Base-by-base conservation (phyloP, 2,329 filamentous ascomycete species). In the Scedosporium dehoogii region DNA sequence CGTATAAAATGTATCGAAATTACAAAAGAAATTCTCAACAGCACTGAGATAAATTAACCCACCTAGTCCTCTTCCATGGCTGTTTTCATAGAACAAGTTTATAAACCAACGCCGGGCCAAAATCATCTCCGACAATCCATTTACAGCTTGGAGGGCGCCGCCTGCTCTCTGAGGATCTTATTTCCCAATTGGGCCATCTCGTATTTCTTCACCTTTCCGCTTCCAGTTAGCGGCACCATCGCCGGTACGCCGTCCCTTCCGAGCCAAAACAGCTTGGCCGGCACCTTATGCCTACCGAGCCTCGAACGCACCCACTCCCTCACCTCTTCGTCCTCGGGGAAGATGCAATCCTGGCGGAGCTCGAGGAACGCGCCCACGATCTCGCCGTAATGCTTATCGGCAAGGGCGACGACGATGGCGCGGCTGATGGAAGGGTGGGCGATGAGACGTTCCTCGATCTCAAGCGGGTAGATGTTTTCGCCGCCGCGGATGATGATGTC, bases 401-500 rank as follows among this genome's bases (percentile, higher is more conserved):
- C 84, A 29, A 91, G 77, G 1, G 87, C 88, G 44, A 90, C 84
- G 1, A 91, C 88, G 58, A 89, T 81, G 14, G 88, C 88, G n/a
- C 83, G 77, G 1, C 78, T 72, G 29, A 91, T 79, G 1, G 79
- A 75, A 0, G 85, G 79, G 71, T 91, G 88, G 1, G 80, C 78
- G 56, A 85, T 75, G n/a, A 91, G 78, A 2, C 87, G 81, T 71
- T 90, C 87, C 73, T 91, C 88, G 64, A 91, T 90, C 70, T 91
- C 88, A 23, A 90, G 79, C 1, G 88, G 88, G 69, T 90, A 89
- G 70, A 81, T 83, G 73, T 91, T 91, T 73, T 90, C 87, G 58
- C 88, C 88, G 62, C 87, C 88, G 68, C 88, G 78, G 64, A 91
- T 91, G 63, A 91, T 90, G 42, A 91, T 90, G 64, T 92, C 89